phyloP scores from a whole-genome alignment of 2,329 filamentous ascomycete genomes.

The Aureobasidium sp. region DNA sequence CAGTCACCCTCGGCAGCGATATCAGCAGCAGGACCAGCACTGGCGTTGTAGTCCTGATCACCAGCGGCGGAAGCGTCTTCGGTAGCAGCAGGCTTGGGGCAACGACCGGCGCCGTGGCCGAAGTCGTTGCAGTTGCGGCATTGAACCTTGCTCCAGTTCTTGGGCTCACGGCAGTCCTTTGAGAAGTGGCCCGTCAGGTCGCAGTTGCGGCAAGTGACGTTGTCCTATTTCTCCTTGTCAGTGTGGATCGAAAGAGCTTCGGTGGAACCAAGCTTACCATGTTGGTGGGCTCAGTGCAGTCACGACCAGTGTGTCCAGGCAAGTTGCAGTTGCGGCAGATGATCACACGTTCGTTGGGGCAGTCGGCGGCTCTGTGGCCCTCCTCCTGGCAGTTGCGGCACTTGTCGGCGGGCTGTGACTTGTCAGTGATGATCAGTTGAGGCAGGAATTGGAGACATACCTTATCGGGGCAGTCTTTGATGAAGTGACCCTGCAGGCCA shows the following conservation, averaged over 20 bases:
- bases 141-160: slow-evolving; percentile 41
- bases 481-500: slow-evolving; percentile 26
- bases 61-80: slow-evolving; percentile 13
- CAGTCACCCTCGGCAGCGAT: slow-evolving; percentile 10
- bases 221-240: slow-evolving; percentile 14
- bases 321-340: slow-evolving; percentile 24
- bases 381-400: slow-evolving; percentile 29
- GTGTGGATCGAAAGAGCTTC: too few relatives aligned
- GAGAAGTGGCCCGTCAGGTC: slow-evolving; percentile 47
- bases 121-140: slow-evolving; percentile 38
- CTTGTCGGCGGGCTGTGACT: slow-evolving; percentile 16
- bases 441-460: neutral
- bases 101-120: slow-evolving; percentile 18
- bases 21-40: slow-evolving; percentile 3
- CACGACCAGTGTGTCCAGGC: slow-evolving; percentile 42
- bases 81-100: slow-evolving; percentile 22
- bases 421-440: neutral
- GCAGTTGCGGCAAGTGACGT: slow-evolving; percentile 28
- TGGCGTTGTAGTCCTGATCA: slow-evolving; percentile 12
- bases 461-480: slow-evolving; percentile 25
- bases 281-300: slow-evolving; percentile 50
- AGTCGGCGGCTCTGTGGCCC: slow-evolving; percentile 26
- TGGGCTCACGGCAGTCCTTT: slow-evolving; percentile 55
- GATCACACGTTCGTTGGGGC: slow-evolving; percentile 26
- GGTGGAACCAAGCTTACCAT: neutral